Evolutionary conservation across 176 grass and related monocot species (phyloP), one percentile per base, ranked within the genome.

Genomic region (Coix lacrymajobi): DNA sequence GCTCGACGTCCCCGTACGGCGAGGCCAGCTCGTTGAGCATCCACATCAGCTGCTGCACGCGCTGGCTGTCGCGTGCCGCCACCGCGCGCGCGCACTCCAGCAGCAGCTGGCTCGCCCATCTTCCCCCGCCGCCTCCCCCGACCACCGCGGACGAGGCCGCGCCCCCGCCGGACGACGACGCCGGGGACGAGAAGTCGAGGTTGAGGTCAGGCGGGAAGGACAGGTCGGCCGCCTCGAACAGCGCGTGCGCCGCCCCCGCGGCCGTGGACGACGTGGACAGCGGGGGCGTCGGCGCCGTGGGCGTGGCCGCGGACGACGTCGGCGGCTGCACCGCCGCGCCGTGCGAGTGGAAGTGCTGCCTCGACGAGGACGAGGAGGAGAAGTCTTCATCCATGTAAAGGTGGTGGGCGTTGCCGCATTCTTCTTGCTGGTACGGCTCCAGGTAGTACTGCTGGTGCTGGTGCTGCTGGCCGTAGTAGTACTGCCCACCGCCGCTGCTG

Each of bases 311-410:
- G 41, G 91, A 81, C 20, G 94, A 90, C 36, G 86, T 81, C 31
- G 91, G 88, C 44, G 74, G 87, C 34, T 91, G 87, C 62, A 67
- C 80, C 44, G 62, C 43, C 33, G 64, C 45, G 57, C 82, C 73
- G 61, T 81, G 78, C 22, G 77, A 78, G 37, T 91, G 87, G 65
- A 89, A 91, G 77, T 99, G 93, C 86, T 99, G 93, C 86, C 81
- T 90, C 40, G 93, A 96, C n/a, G 93, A 94, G 12, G 92, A 95
- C 30, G 97, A 94, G 26, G 97, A 98, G 30, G 97, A 99, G 91
- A 95, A 95, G 91, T 98, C 96, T 91, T 98, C 96, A 93, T 98
- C 96, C 96, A 98, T 98, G 96, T 93, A 98, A 83, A 91, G 79
- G 60, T 94, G 81, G 71, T 75, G 71, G 83, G 74, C 79, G 84